phyloP scores from a whole-genome alignment of 2,329 filamentous ascomycete genomes.

The Aspergillus glaucus region DNA sequence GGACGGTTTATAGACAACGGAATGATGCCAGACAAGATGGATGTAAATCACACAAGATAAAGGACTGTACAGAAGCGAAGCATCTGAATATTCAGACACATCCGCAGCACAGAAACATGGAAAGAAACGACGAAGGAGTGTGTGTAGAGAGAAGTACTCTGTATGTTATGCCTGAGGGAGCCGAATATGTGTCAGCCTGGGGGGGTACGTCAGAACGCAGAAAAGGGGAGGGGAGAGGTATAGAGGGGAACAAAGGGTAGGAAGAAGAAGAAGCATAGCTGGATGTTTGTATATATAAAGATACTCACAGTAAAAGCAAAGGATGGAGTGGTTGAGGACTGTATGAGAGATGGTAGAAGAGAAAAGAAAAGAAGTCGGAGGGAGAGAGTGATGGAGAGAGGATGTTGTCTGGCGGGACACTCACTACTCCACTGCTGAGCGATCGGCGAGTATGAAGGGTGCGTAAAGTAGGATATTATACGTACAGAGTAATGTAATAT shows the following conservation, averaged over 20 bases:
- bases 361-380: slow-evolving; percentile 1
- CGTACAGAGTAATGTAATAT: not conserved
- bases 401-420: slow-evolving; percentile 28
- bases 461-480: not conserved
- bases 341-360: not conserved
- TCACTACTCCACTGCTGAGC: slow-evolving; percentile 21
- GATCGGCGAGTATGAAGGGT: slow-evolving; percentile 22
- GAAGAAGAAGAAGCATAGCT: slow-evolving; percentile 1
- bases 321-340: too few species aligned
- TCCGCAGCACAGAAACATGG: slow-evolving; percentile 14
- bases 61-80: slow-evolving; percentile 13
- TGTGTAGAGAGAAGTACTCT: slow-evolving; percentile 11
- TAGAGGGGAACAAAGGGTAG: slow-evolving; percentile 6
- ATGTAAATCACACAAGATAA: not conserved
- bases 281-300: not conserved
- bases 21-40: slow-evolving; percentile 6
- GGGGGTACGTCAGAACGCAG: slow-evolving; percentile 19
- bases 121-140: slow-evolving; percentile 7
- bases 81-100: slow-evolving; percentile 11
- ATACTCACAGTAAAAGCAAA: not conserved
- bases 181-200: slow-evolving; percentile 23
- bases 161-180: not conserved
- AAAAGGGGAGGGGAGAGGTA: slow-evolving; percentile 13
- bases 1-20: slow-evolving; percentile 11
- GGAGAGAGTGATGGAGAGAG: slow-evolving; percentile 15